Percentiles rank a stretch among this genome's conserved stretches.
phyloP scores from a whole-genome alignment of 106 monocot species.

The Allium cepa region DNA sequence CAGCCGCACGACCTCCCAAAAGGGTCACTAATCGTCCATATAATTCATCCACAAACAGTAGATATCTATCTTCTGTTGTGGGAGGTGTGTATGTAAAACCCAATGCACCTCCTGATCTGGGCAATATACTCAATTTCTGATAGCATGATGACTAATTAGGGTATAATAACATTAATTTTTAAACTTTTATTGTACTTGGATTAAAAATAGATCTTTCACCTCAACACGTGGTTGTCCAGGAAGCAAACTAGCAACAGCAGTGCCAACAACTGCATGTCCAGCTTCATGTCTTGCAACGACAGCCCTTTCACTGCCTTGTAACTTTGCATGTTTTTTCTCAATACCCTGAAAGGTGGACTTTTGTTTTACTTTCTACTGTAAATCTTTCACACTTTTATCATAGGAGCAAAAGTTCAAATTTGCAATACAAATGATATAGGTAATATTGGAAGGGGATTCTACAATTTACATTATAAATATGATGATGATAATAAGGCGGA shows the following conservation, averaged over 20 bases:
- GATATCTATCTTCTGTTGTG: constrained; percentile 87
- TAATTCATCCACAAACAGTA: constrained; percentile 90
- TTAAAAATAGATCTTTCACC: constrained; percentile 23
- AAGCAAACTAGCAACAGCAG: constrained; percentile 87
- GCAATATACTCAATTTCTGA: constrained; percentile 97
- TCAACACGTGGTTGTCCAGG: constrained; percentile 89
- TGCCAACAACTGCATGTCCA: constrained; percentile 96
- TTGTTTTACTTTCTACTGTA: too few relatives aligned
- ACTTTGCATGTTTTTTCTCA: constrained; percentile 97
- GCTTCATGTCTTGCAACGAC: constrained; percentile 97
- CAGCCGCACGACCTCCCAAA: constrained; percentile 92
- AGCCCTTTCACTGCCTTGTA: constrained; percentile 79
- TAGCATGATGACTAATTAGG: background rate
- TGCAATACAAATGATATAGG: too few relatives aligned
- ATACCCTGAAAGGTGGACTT: constrained; percentile 46
- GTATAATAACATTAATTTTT: background rate
- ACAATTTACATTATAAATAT: too few relatives aligned
- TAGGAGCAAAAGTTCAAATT: too few relatives aligned
- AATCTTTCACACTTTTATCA: too few relatives aligned
- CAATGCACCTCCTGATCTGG: constrained; percentile 93
- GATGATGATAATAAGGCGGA: too few relatives aligned
- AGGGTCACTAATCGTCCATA: constrained; percentile 91
- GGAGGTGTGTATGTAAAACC: constrained; percentile 97
- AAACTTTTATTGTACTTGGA: background rate
- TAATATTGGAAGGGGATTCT: too few relatives aligned